Percentiles rank a stretch among this genome's conserved stretches.
Conservation (phyloP, 208 protist genomes). For the Tritrichomonas foetus region DNA sequence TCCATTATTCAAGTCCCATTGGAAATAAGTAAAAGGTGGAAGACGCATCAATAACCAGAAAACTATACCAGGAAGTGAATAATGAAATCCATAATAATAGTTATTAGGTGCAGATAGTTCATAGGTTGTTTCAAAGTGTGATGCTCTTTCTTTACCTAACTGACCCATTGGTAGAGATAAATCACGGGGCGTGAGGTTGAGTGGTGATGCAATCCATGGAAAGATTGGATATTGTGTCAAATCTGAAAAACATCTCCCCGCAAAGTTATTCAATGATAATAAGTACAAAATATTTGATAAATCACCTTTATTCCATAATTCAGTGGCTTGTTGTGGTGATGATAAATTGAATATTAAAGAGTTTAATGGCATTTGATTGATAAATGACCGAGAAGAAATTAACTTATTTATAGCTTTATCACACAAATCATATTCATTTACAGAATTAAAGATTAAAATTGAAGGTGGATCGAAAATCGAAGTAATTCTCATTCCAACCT, state of each 20-base stretch:
- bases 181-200: not conserved
- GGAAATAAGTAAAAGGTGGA: not conserved
- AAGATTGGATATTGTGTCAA: conserved; percentile 37
- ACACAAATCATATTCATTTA: not conserved
- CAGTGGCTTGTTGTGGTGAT: not conserved
- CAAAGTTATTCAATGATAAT: not conserved
- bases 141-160: not conserved
- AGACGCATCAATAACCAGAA: conserved; percentile 1
- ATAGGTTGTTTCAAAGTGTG: not conserved
- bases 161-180: conserved; percentile 7
- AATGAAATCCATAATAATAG: conserved; percentile 29
- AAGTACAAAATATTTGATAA: not conserved
- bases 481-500: not conserved
- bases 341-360: not conserved
- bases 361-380: not conserved
- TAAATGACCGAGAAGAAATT: not conserved
- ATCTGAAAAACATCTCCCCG: not conserved
- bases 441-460: not conserved
- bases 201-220: not conserved
- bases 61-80: not conserved
- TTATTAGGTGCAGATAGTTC: not conserved
- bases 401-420: not conserved
- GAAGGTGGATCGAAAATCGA: not conserved
- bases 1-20: not conserved
- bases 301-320: not conserved